A percentile compares a stretch with the other conserved stretches of the same genome.
Conservation (phyloP, 2,329 filamentous ascomycete genomes). For the Colletotrichum shisoi region DNA sequence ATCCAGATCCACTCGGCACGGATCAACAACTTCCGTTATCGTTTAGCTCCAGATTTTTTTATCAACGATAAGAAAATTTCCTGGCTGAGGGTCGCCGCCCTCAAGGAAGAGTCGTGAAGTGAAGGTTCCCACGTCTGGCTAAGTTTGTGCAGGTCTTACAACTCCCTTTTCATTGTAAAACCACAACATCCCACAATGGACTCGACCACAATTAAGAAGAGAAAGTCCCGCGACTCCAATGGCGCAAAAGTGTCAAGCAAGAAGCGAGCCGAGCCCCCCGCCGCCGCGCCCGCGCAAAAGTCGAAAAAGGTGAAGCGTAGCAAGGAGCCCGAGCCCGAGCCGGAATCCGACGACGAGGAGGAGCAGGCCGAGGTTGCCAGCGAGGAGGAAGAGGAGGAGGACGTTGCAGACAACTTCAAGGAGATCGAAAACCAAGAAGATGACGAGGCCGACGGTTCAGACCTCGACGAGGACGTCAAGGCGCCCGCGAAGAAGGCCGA, state of each 20-base stretch:
- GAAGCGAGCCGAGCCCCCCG: conserved; percentile 48
- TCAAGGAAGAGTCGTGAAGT: neutral
- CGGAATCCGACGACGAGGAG: conserved; percentile 43
- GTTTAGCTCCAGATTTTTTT: conserved; percentile 25
- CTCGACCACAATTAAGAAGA: conserved; percentile 53
- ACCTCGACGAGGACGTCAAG: conserved; percentile 42
- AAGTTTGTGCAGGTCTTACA: neutral
- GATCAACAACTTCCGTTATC: conserved; percentile 34
- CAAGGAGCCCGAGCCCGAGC: conserved; percentile 44
- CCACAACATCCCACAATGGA: conserved; percentile 40
- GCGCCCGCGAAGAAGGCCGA: conserved; percentile 40
- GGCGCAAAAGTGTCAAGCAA: conserved; percentile 47
- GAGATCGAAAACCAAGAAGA: conserved; percentile 45
- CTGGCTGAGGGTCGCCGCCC: conserved; percentile 9
- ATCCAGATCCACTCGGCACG: neutral
- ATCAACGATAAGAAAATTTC: conserved; percentile 38
- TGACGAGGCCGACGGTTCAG: conserved; percentile 42
- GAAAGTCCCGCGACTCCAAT: conserved; percentile 50
- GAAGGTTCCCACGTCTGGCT: neutral
- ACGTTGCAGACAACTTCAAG: conserved; percentile 42
- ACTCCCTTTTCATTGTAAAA: conserved; percentile 12
- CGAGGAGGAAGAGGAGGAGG: conserved; percentile 46
- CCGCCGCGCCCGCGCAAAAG: conserved; percentile 47
- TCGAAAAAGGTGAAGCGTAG: conserved; percentile 55
- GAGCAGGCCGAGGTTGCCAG: conserved; percentile 42